Evolutionary conservation across 352 stramenopile species (phyloP), one percentile per base, ranked within the genome.

Genomic region (Pythium graminicola): DNA sequence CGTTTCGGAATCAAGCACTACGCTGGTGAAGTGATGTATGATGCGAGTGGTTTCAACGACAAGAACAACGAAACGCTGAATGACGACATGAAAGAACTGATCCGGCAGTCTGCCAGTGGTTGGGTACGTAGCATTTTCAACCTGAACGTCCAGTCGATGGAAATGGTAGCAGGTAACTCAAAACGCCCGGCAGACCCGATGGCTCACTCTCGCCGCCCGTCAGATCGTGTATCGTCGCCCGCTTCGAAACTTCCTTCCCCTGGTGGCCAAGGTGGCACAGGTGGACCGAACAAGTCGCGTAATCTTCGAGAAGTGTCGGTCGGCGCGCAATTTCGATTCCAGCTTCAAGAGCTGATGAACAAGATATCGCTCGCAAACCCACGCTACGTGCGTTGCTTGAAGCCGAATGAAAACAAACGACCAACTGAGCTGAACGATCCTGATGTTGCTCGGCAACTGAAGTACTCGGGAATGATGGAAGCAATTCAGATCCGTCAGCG

Each of bases 21-120:
- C 33, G 88, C 86, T 13, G 96, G 95, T 26, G 91, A 98, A 59
- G 95, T 99, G 13, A 89, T 96, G 33, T 99, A 99, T 72, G 96
- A 97, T 56, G 95, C 89, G 0, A 97, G 84, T 54, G 92, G 92
- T 27, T 99, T 99, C 65, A 96, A 98, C 26, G 96, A 99, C 63
- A 99, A 99, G 72, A 99, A 99, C 82, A 97, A 97, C 52, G 96
- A 99, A 64, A 97, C 89, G 43, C 58, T 99, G 55, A 95, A 97
- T 55, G 86, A 95, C 56, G 89, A 96, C 49, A 94, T 95, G 84
- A 95, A 95, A 67, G 86, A 96, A 53, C 65, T 97, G 10, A 89
- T 95, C 45, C 86, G 93, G 11, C 73, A 92, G 60, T 93, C 80
- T 4, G 62, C 70, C 50, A 93, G 76, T 45, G 73, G 86, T 31